Evolutionary conservation across 2,329 filamentous ascomycete species (phyloP).

Genomic region (Calonectria pseudoreteaudii): DNA sequence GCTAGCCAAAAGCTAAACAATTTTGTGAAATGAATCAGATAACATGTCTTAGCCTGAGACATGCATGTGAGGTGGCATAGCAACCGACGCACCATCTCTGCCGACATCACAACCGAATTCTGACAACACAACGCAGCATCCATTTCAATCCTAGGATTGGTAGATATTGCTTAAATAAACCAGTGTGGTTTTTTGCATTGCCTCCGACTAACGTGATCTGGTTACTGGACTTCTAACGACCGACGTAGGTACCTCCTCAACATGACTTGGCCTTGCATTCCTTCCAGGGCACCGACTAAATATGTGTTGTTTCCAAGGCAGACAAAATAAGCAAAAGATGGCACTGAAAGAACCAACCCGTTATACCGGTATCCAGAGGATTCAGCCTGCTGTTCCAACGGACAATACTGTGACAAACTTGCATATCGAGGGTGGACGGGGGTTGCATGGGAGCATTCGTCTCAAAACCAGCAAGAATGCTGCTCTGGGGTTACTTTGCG

Average conservation of each 20-base stretch:
- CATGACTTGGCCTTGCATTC: background rate
- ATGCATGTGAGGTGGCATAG: background rate
- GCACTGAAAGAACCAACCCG: background rate
- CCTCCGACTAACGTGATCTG: background rate
- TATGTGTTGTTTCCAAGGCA: background rate
- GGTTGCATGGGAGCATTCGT: background rate
- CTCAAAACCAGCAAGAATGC: slow-evolving; percentile 2
- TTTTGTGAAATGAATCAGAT: background rate
- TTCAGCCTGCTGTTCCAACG: background rate
- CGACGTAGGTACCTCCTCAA: background rate
- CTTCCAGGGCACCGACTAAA: background rate
- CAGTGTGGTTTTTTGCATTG: background rate
- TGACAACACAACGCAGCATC: background rate
- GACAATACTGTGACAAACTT: background rate
- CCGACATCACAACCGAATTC: background rate
- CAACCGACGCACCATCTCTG: background rate
- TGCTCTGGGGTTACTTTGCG: background rate
- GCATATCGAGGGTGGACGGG: background rate
- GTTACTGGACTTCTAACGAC: background rate
- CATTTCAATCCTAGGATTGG: too few relatives aligned
- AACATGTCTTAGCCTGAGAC: background rate
- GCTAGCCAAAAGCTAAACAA: too few relatives aligned
- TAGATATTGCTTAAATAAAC: background rate
- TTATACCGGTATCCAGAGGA: background rate
- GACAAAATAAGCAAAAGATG: background rate